Evolutionary conservation across 2,329 filamentous ascomycete genomes (phyloP), one percentile per base, ranked within the genome.

Genomic region (Trichoderma pleuroti): DNA sequence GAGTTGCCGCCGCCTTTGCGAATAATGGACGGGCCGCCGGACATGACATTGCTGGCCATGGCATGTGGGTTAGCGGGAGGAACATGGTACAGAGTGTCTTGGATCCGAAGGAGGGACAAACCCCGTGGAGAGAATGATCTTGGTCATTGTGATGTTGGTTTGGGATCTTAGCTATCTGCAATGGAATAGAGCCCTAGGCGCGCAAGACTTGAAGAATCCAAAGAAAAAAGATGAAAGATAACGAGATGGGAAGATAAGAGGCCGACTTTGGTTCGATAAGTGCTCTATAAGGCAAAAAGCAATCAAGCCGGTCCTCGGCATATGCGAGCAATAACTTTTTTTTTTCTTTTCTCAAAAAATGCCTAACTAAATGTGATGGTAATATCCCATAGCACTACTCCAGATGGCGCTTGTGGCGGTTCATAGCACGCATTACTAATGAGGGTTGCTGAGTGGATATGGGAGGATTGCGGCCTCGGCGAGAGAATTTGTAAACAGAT

Each of bases 61-160:
- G 24, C 7, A 21, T 26, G 9, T 12, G 32, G 42, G 34, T 72
- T 64, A 73, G 71, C 57, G 59, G 61, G 70, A 65, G 46, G 71
- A 68, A 39, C 28, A 26, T 28, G 42, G 57, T 61, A 34, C 65
- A 8, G 67, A 42, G 36, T n/a, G 21, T 24, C 57, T 54, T 42
- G 34, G 21, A 66, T 66, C 54, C 63, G 49, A 30, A 32, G 21
- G 24, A 21, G 21, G 30, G 21, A 82, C 91, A 77, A 87, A 96
- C 93, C 92, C 93, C 74, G 93, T 97, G 70, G 93, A 97, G 68
- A 97, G 88, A 74, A 97, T 87, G 79, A 97, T 85, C 84, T 93
- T 93, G 84, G 93, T 93, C 86, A 87, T 90, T 78, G 73, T 79
- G 77, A 46, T 42, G 57, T 12, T 60, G 30, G n/a, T 32, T 36